Base-by-base conservation (phyloP, 2,329 filamentous ascomycete genomes). In the Akanthomyces uredinophilus region DNA sequence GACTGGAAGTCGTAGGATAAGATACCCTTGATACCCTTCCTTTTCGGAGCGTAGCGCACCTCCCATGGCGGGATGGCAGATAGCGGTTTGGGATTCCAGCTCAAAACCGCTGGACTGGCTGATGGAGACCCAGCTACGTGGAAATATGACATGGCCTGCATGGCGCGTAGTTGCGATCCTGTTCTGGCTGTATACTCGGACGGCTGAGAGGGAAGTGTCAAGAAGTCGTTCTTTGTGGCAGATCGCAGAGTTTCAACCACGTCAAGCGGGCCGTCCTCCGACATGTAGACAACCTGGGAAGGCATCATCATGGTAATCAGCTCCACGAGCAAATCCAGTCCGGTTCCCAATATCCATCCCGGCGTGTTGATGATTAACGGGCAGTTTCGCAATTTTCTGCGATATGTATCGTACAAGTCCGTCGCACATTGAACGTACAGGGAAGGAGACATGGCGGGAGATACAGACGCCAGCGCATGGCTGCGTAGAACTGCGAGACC, bases 91-190 rank as follows among this genome's bases (percentile, higher is more conserved):
- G 78, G 64, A 57, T 81, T 75, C 83, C 86, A 90, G 50, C 70
- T 72, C 22, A 73, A 54, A 6, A 64, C 65, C 3, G 54, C 4
- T 18, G 49, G 35, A 29, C 22, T 8, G 1, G 22, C n/a, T 13
- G 41, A 59, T 18, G 59, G 39, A 37, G 47, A 66, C 56, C 52
- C 32, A 60, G 44, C 64, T 11, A 78, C 66, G 70, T 94, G 91
- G 68, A 94, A 91, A 68, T 93, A 94, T 0, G 89, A 87, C 81
- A 92, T 87, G n/a, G 82, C 85, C 67, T 92, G 89, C 88, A 94
- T 92, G 6, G 83, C 81, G 56, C 89, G 79, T 3, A 91, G 73
- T 64, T 93, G 86, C 0, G 84, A 80, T 0, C 88, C 82, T 11
- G 87, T 89, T 43, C 87, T 79, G 3, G 82, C 76, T 1, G 79